phyloP scores from a whole-genome alignment of 768 basidiomycete species.

The Wakefieldia striispora region DNA sequence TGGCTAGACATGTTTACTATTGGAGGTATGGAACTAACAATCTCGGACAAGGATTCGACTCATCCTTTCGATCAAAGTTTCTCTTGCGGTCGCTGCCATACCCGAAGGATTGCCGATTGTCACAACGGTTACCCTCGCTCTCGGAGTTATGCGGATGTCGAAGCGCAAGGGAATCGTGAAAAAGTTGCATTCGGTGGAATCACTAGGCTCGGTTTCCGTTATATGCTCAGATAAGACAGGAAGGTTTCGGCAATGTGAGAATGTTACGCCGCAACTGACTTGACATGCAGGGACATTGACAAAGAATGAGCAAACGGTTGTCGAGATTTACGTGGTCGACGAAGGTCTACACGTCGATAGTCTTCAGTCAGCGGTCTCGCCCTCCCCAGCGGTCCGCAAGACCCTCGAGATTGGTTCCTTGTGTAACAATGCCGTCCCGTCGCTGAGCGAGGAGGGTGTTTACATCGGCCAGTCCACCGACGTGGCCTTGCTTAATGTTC shows the following conservation, averaged over 20 bases:
- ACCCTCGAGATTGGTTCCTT: constrained; percentile 80
- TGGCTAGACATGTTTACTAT: constrained; percentile 99
- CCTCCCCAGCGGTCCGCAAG: constrained; percentile 69
- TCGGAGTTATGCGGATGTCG: constrained; percentile 92
- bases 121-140: constrained; percentile 93
- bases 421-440: constrained; percentile 82
- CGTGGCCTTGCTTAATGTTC: constrained; percentile 83
- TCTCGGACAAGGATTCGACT: neutral
- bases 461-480: constrained; percentile 91
- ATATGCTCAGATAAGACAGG: constrained; percentile 98
- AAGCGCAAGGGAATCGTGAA: constrained; percentile 96
- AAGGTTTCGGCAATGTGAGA: constrained; percentile 24
- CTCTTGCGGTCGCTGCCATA: constrained; percentile 96
- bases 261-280: neutral
- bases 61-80: constrained; percentile 53
- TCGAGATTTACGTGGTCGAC: constrained; percentile 84
- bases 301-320: constrained; percentile 94
- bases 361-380: constrained; percentile 40
- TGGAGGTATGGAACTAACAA: constrained; percentile 60
- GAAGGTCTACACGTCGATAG: constrained; percentile 66
- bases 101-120: constrained; percentile 97
- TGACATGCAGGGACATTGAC: constrained; percentile 71
- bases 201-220: constrained; percentile 92
- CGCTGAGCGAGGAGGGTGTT: constrained; percentile 63
- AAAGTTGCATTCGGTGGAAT: constrained; percentile 92